Evolutionary conservation across 345 rosid genomes (phyloP), one percentile per base, ranked within the genome.

Genomic region (Dipteronia dyeriana): DNA sequence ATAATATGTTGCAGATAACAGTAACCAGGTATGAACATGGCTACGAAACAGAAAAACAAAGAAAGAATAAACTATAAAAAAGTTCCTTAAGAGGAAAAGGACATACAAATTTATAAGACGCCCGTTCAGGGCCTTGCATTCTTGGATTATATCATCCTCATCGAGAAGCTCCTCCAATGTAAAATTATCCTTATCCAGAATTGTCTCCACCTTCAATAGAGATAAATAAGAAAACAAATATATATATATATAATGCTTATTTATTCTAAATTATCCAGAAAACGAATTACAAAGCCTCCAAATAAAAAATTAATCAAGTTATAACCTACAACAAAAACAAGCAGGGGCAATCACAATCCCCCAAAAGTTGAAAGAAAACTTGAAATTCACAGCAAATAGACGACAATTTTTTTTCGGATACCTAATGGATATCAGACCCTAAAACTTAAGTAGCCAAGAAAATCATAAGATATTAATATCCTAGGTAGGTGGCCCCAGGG

Each of bases 141-240:
- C 98, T 85, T 95, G 98, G 85, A 95, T 95, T 45, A 95, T 88
- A 81, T 95, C 98, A 85, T 92, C 98, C 88, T 95, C 98, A 23
- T 92, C 95, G 71, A 95, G 95, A 85, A 95, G 97, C 86, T 95
- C 98, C 78, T 95, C 97, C 84, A 95, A 66, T 34, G 97, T 89
- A 80, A 88, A 92, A 75, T 85, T 85, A 10, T 89, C 97, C 86
- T 92, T 95, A 67, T 95, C 98, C 87, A 95, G 86, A 84, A 95
- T 89, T 64, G 95, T 75, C 85, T 95, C 98, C 88, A 95, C 95
- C 98, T 95, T 86, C 78, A 82, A 78, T 60, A 73, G 14, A 25
- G 73, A 77, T 64, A 54, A 66, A 54, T 39, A 17, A 73, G 23
- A 71, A 22, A 25, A 43, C 61, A 51, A 19, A 29, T 41, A 76